Percentiles rank a stretch among this genome's conserved stretches.
phyloP scores from a whole-genome alignment of 164 flowering plant species.

The Stephania cephalantha region DNA sequence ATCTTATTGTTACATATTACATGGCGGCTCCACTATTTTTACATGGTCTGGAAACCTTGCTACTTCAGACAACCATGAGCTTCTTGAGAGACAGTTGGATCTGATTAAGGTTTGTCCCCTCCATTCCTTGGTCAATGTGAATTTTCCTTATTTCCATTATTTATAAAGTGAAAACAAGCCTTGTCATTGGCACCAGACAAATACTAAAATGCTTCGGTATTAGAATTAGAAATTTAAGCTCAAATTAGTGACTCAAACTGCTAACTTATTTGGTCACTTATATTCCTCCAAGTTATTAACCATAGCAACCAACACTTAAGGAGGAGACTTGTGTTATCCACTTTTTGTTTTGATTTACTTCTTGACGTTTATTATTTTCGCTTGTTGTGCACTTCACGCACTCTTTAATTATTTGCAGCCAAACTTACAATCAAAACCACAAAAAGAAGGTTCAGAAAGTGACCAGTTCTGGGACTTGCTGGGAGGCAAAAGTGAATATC shows the following conservation, averaged over 20 bases:
- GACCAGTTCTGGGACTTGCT: slow-evolving; percentile 90
- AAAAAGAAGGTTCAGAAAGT: slow-evolving; percentile 84
- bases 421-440: slow-evolving; percentile 67
- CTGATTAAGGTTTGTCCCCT: slow-evolving; percentile 62
- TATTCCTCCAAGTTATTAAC: neutral
- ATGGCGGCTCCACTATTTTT: slow-evolving; percentile 64
- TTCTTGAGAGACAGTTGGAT: slow-evolving; percentile 92
- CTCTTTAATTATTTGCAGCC: slow-evolving; percentile 52
- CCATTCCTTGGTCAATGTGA: neutral
- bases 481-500: slow-evolving; percentile 84
- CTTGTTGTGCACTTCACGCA: neutral
- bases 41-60: slow-evolving; percentile 91
- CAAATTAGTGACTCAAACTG: neutral
- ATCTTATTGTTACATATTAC: slow-evolving; percentile 85
- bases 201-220: neutral
- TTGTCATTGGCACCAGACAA: neutral
- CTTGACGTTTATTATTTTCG: neutral
- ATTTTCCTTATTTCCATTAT: neutral
- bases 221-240: neutral
- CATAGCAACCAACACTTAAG: neutral
- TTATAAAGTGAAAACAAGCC: neutral
- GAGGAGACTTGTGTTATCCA: neutral
- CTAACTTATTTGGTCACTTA: neutral
- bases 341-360: neutral
- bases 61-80: slow-evolving; percentile 78